Evolutionary conservation across 2,329 filamentous ascomycete genomes (phyloP).

Genomic region (Alternaria gansuensis): DNA sequence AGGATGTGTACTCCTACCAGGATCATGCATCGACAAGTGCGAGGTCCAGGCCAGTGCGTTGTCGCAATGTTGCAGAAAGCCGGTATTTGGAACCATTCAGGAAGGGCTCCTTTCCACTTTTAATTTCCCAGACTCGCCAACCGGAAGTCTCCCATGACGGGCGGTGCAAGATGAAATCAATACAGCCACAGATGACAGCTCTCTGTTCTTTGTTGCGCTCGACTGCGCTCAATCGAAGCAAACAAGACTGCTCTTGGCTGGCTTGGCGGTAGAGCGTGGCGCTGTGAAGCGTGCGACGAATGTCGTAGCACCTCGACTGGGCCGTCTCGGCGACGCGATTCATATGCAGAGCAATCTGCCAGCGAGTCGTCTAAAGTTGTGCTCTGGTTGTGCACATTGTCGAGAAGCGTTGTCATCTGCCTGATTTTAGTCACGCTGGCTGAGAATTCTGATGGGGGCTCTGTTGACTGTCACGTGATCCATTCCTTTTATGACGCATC

Average conservation of each 20-base stretch:
- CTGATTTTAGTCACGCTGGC: neutral
- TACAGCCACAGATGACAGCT: slow-evolving; percentile 32
- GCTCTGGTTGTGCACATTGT: neutral
- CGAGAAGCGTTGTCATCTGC: neutral
- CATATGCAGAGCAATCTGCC: slow-evolving; percentile 11
- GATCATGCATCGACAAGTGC: slow-evolving; percentile 31
- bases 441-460: neutral
- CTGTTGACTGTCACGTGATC: neutral
- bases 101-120: slow-evolving; percentile 33
- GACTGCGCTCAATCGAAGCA: slow-evolving; percentile 17
- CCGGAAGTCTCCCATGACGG: slow-evolving; percentile 26
- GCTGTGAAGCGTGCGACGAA: slow-evolving; percentile 15
- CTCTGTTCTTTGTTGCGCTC: slow-evolving; percentile 22
- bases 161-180: slow-evolving; percentile 37
- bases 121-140: slow-evolving; percentile 43
- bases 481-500: no score
- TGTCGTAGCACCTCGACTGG: slow-evolving; percentile 23
- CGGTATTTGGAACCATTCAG: slow-evolving; percentile 31
- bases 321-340: slow-evolving; percentile 7
- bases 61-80: slow-evolving; percentile 27
- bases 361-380: slow-evolving; percentile 6
- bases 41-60: slow-evolving; percentile 24
- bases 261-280: slow-evolving; percentile 25
- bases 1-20: slow-evolving; percentile 25
- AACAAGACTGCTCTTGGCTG: slow-evolving; percentile 17